Base-by-base conservation (phyloP, 129 eudicot genomes). In the Flaveria brownii region DNA sequence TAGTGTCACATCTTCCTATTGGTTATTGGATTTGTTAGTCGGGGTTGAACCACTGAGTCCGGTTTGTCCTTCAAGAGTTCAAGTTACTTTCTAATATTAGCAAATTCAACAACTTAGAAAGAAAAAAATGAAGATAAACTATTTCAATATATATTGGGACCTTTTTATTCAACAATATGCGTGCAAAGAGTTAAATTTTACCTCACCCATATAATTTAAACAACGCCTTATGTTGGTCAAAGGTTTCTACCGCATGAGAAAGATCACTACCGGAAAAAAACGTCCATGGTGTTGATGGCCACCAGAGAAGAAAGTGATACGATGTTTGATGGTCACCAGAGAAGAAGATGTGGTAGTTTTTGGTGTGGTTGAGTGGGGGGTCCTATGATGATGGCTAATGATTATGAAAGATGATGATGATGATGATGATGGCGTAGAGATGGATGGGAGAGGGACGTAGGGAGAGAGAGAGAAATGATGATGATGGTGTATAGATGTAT, bases 161-260 rank as follows among this genome's bases (percentile, higher is more conserved):
- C 70, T 60, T 46, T 56, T 78, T 43, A 17, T 36, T 41, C 52
- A 71, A 72, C 23, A 49, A 77, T 61, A 60, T 5, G 69, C 46
- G 16, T 33, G 67, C 62, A 46, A 49, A 46, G 30, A 60, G 28
- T 43, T 14, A 66, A 59, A 33, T 12, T 71, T 80, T 77, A 91
- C 99, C 96, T 95, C 97, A 47, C 99, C 99, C 61, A 95, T 97
- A 74, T 92, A 97, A 78, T 96, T 81, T 82, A 95, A 86, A 80
- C 99, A 91, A 78, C 89, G 96, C 86, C 99, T 87, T 97, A 95
- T 95, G 84, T 91, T 95, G 46, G 99, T 97, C 84, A 95, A 25
- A 82, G 17, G 97, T 95, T 62, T 95, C 97, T 52, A 96, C 99
- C 47, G 93, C 99, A 23, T 92, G 96, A 15, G 99, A 94, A 84